Evolutionary conservation across 805 yeast genomes (phyloP).

Genomic region (Tetrapisispora arboricola): DNA sequence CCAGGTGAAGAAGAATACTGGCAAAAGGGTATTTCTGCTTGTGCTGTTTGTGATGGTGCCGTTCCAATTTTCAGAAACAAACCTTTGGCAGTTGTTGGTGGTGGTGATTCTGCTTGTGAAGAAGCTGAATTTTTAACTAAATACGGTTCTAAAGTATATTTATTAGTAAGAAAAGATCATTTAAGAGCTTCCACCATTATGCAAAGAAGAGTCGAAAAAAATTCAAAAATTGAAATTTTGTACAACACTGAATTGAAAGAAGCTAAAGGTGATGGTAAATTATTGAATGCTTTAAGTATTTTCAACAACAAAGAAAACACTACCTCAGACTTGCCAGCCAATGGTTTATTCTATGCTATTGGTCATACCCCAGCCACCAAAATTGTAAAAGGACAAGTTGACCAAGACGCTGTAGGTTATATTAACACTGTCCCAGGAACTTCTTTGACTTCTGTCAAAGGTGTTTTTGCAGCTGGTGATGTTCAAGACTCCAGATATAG

Average conservation of each 20-base stretch:
- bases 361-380: slow-evolving; percentile 95
- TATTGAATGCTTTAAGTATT: slow-evolving; percentile 53
- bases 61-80: slow-evolving; percentile 96
- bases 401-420: slow-evolving; percentile 82
- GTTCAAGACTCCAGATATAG: slow-evolving; percentile 95
- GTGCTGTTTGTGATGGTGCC: slow-evolving; percentile 99
- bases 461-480: slow-evolving; percentile 98
- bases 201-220: slow-evolving; percentile 82
- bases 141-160: slow-evolving; percentile 90
- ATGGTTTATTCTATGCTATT: slow-evolving; percentile 94
- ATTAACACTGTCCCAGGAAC: slow-evolving; percentile 85
- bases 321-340: slow-evolving; percentile 59
- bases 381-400: slow-evolving; percentile 66
- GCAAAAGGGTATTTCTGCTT: slow-evolving; percentile 98
- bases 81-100: slow-evolving; percentile 95
- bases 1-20: slow-evolving; percentile 98
- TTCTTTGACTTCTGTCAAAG: slow-evolving; percentile 72
- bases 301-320: slow-evolving; percentile 66
- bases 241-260: slow-evolving; percentile 78
- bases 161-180: slow-evolving; percentile 88
- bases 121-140: slow-evolving; percentile 95
- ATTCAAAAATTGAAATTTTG: slow-evolving; percentile 83
- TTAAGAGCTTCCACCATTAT: slow-evolving; percentile 92
- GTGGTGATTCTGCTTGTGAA: slow-evolving; percentile 99
- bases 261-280: slow-evolving; percentile 90